Evolutionary conservation across 352 stramenopile species (phyloP), one percentile per base, ranked within the genome.

Genomic region (Phytopythium ostracodes): DNA sequence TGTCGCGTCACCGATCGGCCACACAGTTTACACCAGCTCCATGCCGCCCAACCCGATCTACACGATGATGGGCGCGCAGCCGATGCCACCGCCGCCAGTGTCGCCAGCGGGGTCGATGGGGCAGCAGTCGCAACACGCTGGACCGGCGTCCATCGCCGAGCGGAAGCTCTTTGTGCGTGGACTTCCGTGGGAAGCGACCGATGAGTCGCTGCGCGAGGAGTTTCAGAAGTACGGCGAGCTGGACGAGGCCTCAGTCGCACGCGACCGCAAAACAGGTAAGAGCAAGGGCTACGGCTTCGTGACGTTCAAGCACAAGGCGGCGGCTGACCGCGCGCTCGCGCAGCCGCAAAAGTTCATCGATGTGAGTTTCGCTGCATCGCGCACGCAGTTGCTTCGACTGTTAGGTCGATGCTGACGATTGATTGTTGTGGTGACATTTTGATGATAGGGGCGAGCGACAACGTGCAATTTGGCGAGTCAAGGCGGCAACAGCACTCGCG

Each of bases 271-370:
- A 29, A 88, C 81, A 0, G 79, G 77, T 33, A 84, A 81, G 62
- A 84, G 67, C 65, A 90, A 87, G 60, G 76, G 81, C n/a, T 92
- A 78, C 59, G 84, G 74, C 29, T 91, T 90, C 43, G 73, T 91
- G 54, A 87, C 70, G 33, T 92, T 73, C 62, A 68, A 68, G 33
- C 64, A 88, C n/a, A 75, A 79, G 44, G 51, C 60, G n/a, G 64
- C 62, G 2, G 81, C 77, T 0, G 64, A 78, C 20, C 63, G 55
- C 29, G 79, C 84, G 33, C 67, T 92, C n/a, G 68, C 81, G 52
- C 71, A 84, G n/a, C 78, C 79, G 6, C 68, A 77, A 50, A 90
- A 89, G 56, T 60, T 73, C 43, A 89, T 92, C 43, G 75, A 90
- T 60, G 84, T 92, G 75, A 43, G 76, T 79, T 15, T 24, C 6